phyloP scores from a whole-genome alignment of 306 rosid genomes.

The Abrus pulchellus region DNA sequence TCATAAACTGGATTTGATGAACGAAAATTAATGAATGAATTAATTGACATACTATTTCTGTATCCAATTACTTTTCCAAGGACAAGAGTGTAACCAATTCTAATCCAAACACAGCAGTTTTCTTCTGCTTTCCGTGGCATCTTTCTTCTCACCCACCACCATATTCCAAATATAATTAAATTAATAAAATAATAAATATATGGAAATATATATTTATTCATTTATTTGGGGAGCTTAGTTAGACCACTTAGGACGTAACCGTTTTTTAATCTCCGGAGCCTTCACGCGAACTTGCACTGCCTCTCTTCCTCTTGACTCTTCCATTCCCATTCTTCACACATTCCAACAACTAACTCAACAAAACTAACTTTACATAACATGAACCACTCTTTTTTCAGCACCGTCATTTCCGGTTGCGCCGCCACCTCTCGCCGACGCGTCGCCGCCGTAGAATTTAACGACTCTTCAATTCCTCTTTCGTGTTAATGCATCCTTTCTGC shows the following conservation, averaged over 20 bases:
- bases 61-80: too few species aligned
- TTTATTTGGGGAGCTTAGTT: conserved; percentile 4
- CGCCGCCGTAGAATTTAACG: neutral
- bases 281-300: conserved; percentile 44
- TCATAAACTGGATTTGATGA: too few species aligned
- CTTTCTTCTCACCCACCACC: too few species aligned
- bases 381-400: conserved; percentile 38
- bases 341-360: neutral
- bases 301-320: conserved; percentile 15
- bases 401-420: conserved; percentile 32
- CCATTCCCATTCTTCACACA: conserved; percentile 17
- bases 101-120: too few species aligned
- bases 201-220: neutral
- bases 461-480: neutral
- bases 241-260: conserved; percentile 49
- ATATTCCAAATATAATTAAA: too few species aligned
- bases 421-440: conserved; percentile 9
- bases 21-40: too few species aligned
- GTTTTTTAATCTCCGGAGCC: conserved; percentile 45
- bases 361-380: conserved; percentile 7
- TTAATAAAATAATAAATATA: too few species aligned
- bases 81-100: too few species aligned
- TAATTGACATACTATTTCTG: too few species aligned
- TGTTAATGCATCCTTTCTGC: conserved; percentile 79
- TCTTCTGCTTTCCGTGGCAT: too few species aligned